Evolutionary conservation across 331 rosid species (phyloP).

Genomic region (Prunus yedoensis): DNA sequence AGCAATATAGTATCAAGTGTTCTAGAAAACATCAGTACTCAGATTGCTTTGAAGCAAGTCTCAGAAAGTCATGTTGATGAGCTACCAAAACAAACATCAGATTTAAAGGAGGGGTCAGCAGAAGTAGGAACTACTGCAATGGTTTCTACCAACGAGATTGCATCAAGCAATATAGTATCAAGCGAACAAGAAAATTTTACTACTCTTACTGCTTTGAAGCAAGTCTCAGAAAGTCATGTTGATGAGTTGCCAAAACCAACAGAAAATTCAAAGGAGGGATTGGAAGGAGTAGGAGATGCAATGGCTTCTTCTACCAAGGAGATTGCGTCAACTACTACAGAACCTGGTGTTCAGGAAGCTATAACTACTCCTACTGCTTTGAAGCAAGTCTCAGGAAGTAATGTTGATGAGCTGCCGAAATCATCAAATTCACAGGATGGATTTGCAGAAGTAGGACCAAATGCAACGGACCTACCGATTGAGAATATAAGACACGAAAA

Average conservation of each 20-base stretch:
- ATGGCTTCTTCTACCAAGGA: slow-evolving; percentile 23
- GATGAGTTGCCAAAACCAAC: slow-evolving; percentile 17
- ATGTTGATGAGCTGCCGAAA: slow-evolving; percentile 21
- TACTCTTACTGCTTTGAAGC: background rate
- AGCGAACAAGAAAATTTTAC: slow-evolving; percentile 27
- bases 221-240: background rate
- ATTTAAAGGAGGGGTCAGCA: slow-evolving; percentile 9
- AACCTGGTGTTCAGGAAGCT: background rate
- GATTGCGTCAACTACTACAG: slow-evolving; percentile 9
- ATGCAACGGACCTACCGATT: slow-evolving; percentile 40
- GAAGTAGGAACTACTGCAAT: slow-evolving; percentile 33
- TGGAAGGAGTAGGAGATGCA: slow-evolving; percentile 26
- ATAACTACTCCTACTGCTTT: slow-evolving; percentile 23
- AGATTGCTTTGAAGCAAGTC: slow-evolving; percentile 3
- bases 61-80: slow-evolving; percentile 5
- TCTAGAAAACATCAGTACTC: slow-evolving; percentile 27
- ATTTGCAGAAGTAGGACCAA: slow-evolving; percentile 27
- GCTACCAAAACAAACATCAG: slow-evolving; percentile 8
- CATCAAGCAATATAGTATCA: slow-evolving; percentile 23
- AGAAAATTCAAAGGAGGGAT: slow-evolving; percentile 5
- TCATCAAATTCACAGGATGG: slow-evolving; percentile 3
- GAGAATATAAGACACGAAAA: slow-evolving; percentile 22
- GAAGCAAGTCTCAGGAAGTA: slow-evolving; percentile 30
- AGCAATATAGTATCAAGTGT: slow-evolving; percentile 20
- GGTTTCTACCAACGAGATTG: slow-evolving; percentile 22